Percentiles rank a stretch among this genome's conserved stretches.
These are phyloP conservation scores for Cryphonectria japonica DNA, from an alignment of 2,329 filamentous ascomycete genomes.

Conservation along the genomic window DNA sequence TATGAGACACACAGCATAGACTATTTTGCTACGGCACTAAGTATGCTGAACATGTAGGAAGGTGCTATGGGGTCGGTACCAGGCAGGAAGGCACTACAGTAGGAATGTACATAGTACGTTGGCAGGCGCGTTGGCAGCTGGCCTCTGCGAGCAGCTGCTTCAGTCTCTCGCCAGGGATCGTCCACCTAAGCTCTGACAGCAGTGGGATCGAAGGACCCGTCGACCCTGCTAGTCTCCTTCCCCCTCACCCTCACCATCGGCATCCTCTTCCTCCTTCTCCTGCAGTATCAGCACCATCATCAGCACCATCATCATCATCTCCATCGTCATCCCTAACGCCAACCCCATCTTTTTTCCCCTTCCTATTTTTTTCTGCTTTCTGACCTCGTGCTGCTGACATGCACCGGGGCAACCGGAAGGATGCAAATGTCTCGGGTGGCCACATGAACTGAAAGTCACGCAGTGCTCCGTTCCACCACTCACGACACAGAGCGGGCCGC, in stretches of 20 bases:
- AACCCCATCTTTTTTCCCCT: background rate
- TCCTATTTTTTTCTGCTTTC: background rate
- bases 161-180: background rate
- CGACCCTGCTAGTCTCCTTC: background rate
- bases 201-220: background rate
- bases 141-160: background rate
- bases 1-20: background rate
- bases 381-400: background rate
- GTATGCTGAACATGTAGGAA: too few species aligned
- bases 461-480: slow-evolving; percentile 8
- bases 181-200: background rate
- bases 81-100: background rate
- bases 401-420: slow-evolving; percentile 15
- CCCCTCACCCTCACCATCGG: background rate
- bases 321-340: background rate
- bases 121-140: background rate
- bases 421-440: slow-evolving; percentile 31
- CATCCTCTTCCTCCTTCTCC: background rate
- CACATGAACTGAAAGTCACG: slow-evolving; percentile 38
- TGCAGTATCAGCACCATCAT: background rate
- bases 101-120: background rate
- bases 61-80: background rate
- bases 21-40: background rate
- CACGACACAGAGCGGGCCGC: slow-evolving; percentile 23
- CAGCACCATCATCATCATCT: background rate